phyloP scores from a whole-genome alignment of 805 yeast species.

The Crinitomyces ghanaensis region DNA sequence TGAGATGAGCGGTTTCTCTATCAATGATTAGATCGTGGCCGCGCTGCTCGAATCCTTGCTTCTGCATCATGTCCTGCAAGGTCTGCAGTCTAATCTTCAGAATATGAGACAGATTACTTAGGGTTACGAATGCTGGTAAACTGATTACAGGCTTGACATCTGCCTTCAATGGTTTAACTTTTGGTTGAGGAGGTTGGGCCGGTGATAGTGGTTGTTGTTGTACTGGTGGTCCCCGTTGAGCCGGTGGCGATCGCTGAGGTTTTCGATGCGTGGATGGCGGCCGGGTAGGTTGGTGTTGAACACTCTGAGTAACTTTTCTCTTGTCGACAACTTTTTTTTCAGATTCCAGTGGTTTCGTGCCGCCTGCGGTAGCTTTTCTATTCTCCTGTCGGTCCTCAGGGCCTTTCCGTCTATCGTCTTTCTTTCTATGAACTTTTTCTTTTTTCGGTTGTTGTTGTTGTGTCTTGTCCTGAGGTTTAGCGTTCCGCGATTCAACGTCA shows the following conservation, averaged over 20 bases:
- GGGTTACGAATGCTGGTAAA: conserved; percentile 68
- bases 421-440: neutral
- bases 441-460: neutral
- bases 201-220: no score
- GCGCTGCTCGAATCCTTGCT: conserved; percentile 62
- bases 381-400: neutral
- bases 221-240: no score
- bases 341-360: neutral
- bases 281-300: neutral
- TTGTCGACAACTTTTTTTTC: neutral
- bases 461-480: neutral
- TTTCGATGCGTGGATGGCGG: no score
- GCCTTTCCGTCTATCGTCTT: neutral
- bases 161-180: conserved; percentile 1
- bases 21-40: conserved; percentile 70
- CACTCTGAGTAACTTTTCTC: neutral
- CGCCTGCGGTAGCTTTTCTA: neutral
- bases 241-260: no score
- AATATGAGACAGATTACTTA: conserved; percentile 65
- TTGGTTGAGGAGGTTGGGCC: neutral
- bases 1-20: conserved; percentile 70
- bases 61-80: conserved; percentile 45
- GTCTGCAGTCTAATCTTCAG: conserved; percentile 53
- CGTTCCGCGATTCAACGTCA: neutral
- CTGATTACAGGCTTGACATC: conserved; percentile 12